Conservation (phyloP, 164 flowering plant genomes). For the Saururus chinensis region DNA sequence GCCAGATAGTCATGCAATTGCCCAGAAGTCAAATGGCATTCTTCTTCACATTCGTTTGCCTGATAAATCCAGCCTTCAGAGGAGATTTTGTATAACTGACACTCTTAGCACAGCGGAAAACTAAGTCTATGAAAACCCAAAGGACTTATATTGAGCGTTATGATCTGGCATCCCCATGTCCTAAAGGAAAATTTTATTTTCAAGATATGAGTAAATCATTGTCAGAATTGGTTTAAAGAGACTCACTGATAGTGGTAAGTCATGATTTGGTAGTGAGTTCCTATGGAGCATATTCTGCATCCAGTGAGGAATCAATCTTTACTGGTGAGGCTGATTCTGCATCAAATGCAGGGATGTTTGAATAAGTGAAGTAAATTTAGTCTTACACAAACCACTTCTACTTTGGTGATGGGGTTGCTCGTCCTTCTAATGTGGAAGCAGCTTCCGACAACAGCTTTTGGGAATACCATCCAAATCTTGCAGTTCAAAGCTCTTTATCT, state of each 20-base stretch:
- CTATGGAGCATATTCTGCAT: slow-evolving; percentile 16
- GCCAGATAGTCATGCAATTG: too few species aligned
- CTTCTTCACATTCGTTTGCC: slow-evolving; percentile 60
- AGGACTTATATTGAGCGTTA: slow-evolving; percentile 33
- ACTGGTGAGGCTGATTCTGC: slow-evolving; percentile 22
- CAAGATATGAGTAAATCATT: slow-evolving; percentile 54
- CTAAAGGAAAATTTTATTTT: slow-evolving; percentile 52
- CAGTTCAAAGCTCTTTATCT: slow-evolving; percentile 20
- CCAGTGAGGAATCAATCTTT: slow-evolving; percentile 5
- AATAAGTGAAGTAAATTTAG: slow-evolving; percentile 28
- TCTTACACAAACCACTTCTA: slow-evolving; percentile 70
- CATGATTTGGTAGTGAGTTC: slow-evolving; percentile 14
- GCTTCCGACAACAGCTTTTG: slow-evolving; percentile 26
- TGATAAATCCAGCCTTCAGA: slow-evolving; percentile 48
- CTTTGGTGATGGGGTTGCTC: slow-evolving; percentile 30
- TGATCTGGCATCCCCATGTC: slow-evolving; percentile 81
- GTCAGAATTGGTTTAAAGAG: slow-evolving; percentile 51
- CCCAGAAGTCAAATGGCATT: slow-evolving; percentile 37
- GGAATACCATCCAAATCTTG: slow-evolving; percentile 44
- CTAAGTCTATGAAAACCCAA: slow-evolving; percentile 44
- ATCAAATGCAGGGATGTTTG: slow-evolving; percentile 45
- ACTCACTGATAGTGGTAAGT: slow-evolving; percentile 68
- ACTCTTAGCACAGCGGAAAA: slow-evolving; percentile 49
- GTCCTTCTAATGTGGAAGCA: slow-evolving; percentile 29
- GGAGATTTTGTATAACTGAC: slow-evolving; percentile 38